A percentile compares a stretch with the other conserved stretches of the same genome.
Evolutionary conservation across 345 rosid genomes (phyloP).

Genomic region (Arabis alpina): DNA sequence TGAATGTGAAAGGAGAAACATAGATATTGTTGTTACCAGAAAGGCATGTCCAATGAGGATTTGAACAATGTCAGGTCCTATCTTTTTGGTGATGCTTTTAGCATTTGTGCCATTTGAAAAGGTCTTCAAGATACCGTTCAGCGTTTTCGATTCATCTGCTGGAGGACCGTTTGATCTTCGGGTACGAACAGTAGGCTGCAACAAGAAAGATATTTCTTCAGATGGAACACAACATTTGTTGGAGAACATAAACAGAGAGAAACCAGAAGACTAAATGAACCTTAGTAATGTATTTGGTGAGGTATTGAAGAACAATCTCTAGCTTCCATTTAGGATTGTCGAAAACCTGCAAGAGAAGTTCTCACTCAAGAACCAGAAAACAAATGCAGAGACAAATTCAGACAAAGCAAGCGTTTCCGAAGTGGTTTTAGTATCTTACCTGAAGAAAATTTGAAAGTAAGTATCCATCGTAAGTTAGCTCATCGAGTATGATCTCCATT

Average conservation of each 20-base stretch:
- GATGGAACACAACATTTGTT: background rate
- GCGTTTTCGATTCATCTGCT: constrained; percentile 47
- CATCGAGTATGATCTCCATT: constrained; percentile 73
- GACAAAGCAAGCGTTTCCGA: constrained; percentile 2
- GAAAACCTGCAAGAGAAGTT: constrained; percentile 56
- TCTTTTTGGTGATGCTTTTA: constrained; percentile 60
- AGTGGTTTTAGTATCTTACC: constrained; percentile 45
- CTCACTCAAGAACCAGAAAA: constrained; percentile 17
- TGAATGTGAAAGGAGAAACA: constrained; percentile 24
- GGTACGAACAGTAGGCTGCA: constrained; percentile 72
- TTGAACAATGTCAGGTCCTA: constrained; percentile 59
- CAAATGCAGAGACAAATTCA: background rate
- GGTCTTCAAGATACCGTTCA: constrained; percentile 60
- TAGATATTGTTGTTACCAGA: constrained; percentile 52
- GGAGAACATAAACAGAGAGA: constrained; percentile 1
- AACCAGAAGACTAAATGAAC: constrained; percentile 39
- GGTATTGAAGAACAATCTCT: constrained; percentile 68
- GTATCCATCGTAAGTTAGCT: constrained; percentile 62
- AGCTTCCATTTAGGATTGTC: constrained; percentile 82
- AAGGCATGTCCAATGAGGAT: constrained; percentile 81
- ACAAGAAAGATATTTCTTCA: constrained; percentile 1
- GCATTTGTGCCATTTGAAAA: constrained; percentile 52
- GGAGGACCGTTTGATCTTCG: constrained; percentile 54
- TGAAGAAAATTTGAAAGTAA: constrained; percentile 64
- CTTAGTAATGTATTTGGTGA: constrained; percentile 67